Evolutionary conservation across 2,329 filamentous ascomycete species (phyloP), one percentile per base, ranked within the genome.

Genomic region (Rhytidhysteron rufulum): DNA sequence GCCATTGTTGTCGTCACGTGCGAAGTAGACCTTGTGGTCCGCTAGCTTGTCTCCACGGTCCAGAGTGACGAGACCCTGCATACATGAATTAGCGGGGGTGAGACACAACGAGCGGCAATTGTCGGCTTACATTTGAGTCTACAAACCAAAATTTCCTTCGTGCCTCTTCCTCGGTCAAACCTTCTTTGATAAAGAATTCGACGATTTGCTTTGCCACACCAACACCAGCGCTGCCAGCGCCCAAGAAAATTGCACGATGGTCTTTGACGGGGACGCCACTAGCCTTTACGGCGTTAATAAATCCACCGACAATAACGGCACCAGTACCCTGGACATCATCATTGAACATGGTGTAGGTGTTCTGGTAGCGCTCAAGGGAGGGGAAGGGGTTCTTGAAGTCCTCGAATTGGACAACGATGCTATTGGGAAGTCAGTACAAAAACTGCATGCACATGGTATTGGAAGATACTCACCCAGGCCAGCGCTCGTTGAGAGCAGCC

Each of bases 351-450:
- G 87, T 90, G 75, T 95, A 91, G 50, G 77, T 79, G 63, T 90
- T 77, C 54, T 88, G 85, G 72, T 97, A 97, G 45, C 88, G 82
- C 63, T 93, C 86, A 30, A 97, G 79, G 58, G 94, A 91, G 48
- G 86, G 85, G 79, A 97, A 98, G 34, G 93, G 91, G 59, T 91
- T 95, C 75, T 97, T 95, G 69, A 95, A 97, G 63, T 97, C 93
- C 46, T 97, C 91, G 57, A 95, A 97, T 65, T 97, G 93, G 48
- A 97, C 87, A 50, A 85, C 80, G 53, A 85, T 83, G 49, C 78
- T 79, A 54, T 46, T 47, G 50, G 41, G 31, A 41, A 39, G 52
- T 68, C 50, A 68, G 62, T 58, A 51, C 44, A 44, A 47, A 24
- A 19, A 37, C 40, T 5, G 20, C 30, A 11, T 30, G 19, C 30